Percentiles rank a stretch among this genome's conserved stretches.
These are phyloP conservation scores for Fraxinus baroniana DNA, from an alignment of 305 asterid species.

Conservation along the genomic window DNA sequence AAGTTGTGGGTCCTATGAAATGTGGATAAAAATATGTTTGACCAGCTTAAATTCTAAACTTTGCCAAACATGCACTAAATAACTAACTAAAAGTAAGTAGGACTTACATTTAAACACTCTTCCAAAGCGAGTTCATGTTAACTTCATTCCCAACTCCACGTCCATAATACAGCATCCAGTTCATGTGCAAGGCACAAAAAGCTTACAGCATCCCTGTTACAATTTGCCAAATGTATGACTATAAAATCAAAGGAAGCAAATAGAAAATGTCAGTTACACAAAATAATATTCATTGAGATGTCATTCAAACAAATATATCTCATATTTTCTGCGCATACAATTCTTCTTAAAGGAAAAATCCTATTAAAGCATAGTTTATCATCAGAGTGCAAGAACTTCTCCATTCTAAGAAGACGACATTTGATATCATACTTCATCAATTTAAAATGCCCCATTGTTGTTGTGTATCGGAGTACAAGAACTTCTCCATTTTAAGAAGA, in stretches of 20 bases:
- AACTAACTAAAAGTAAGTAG: not conserved
- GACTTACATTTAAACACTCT: constrained; percentile 1
- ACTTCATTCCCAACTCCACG: not conserved
- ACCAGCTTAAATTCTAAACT: not conserved
- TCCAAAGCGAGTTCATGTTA: not conserved
- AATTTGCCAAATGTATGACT: not conserved
- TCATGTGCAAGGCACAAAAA: not conserved
- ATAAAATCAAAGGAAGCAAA: not conserved
- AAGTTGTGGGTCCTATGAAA: not conserved
- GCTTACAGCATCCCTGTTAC: not conserved
- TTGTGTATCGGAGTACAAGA: not conserved
- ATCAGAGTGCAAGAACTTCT: no score
- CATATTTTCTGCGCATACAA: not conserved
- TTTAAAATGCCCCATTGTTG: constrained; percentile 6
- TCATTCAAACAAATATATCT: not conserved
- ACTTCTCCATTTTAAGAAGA: constrained; percentile 19
- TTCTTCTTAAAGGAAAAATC: not conserved
- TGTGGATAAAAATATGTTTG: not conserved
- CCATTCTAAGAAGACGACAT: constrained; percentile 12
- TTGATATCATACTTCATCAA: constrained; percentile 10
- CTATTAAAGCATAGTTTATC: not conserved
- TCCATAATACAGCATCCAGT: not conserved
- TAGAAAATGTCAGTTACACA: constrained; percentile 18
- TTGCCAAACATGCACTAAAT: not conserved
- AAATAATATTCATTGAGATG: not conserved